Percentiles rank a stretch among this genome's conserved stretches.
phyloP scores from a whole-genome alignment of 768 basidiomycete species.

The Naganishia randhawae region DNA sequence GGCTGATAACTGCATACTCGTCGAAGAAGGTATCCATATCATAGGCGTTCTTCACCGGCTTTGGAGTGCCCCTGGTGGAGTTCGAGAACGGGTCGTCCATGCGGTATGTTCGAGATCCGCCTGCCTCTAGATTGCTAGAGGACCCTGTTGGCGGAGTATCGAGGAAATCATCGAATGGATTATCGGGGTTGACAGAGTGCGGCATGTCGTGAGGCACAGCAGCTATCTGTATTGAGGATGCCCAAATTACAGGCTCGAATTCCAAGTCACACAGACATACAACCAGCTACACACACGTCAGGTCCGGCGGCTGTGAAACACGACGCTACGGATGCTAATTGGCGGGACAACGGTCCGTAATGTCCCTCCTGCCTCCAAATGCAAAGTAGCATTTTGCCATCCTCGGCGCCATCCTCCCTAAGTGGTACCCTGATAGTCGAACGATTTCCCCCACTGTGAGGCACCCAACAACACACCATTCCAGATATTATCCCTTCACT shows the following conservation, averaged over 20 bases:
- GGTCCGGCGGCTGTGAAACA: not conserved
- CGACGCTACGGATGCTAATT: not conserved
- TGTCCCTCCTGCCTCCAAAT: not conserved
- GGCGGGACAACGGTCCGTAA: not conserved
- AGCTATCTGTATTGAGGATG: not conserved
- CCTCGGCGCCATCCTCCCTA: too few relatives aligned
- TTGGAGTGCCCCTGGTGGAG: not conserved
- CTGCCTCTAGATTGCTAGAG: constrained; percentile 28
- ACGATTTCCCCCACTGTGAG: too few relatives aligned
- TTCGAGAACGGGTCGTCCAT: constrained; percentile 3
- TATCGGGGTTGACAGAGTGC: constrained; percentile 22
- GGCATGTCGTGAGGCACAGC: not conserved
- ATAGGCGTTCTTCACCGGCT: constrained; percentile 20
- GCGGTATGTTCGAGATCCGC: constrained; percentile 19
- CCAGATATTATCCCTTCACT: too few relatives aligned
- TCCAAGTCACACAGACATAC: not conserved
- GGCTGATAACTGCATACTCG: constrained; percentile 34
- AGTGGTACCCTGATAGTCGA: too few relatives aligned
- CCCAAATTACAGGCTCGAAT: not conserved
- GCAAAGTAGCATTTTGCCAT: not conserved
- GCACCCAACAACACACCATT: too few relatives aligned
- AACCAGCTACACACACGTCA: not conserved
- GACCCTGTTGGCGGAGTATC: constrained; percentile 36
- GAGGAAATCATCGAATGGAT: constrained; percentile 47
- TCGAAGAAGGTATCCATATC: constrained; percentile 49